A percentile compares a stretch with the other conserved stretches of the same genome.
Evolutionary conservation across 352 stramenopile species (phyloP).

Genomic region (Phytophthora parvispora): DNA sequence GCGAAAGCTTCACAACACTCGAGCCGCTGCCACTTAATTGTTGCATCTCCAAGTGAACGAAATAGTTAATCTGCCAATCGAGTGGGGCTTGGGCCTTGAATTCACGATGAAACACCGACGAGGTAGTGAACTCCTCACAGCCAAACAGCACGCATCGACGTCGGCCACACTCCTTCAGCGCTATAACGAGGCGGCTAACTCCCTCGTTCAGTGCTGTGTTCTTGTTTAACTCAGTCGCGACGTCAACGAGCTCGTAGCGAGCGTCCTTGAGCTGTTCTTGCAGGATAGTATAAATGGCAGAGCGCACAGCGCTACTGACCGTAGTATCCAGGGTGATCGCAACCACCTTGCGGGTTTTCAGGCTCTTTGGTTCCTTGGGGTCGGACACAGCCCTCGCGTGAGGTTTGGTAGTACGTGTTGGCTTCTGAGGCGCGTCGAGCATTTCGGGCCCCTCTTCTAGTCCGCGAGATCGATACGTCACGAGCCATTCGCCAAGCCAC

Average conservation of each 20-base stretch:
- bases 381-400: background rate
- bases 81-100: conserved; percentile 22
- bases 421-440: background rate
- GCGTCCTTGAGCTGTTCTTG: conserved; percentile 12
- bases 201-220: background rate
- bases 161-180: conserved; percentile 24
- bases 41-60: conserved; percentile 18
- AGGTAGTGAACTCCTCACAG: conserved; percentile 25
- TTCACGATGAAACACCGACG: conserved; percentile 16
- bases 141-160: conserved; percentile 38
- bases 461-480: conserved; percentile 31
- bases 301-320: background rate
- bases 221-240: conserved; percentile 14
- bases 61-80: conserved; percentile 33
- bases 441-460: conserved; percentile 16
- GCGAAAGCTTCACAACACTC: background rate
- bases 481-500: conserved; percentile 66
- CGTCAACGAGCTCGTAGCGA: conserved; percentile 49
- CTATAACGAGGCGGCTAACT: conserved; percentile 19
- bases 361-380: background rate
- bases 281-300: conserved; percentile 11
- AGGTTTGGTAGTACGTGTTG: background rate
- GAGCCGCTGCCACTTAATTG: background rate
- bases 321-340: conserved; percentile 26
- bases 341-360: conserved; percentile 20